Conservation (phyloP, 2,329 filamentous ascomycete species). For the Cryphonectria parasitica region DNA sequence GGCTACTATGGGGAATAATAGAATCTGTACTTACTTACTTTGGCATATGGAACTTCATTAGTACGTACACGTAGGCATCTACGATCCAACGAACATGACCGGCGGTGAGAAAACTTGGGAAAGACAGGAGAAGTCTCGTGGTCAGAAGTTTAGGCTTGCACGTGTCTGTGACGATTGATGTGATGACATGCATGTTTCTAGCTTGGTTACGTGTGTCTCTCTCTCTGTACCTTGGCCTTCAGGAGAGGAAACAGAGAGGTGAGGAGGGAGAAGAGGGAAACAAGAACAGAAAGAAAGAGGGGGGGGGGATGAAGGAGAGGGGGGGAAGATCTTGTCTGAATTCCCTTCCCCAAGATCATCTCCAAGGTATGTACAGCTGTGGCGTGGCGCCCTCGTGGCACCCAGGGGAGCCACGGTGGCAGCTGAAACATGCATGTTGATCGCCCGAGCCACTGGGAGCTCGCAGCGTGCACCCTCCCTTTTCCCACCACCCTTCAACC, state of each 20-base stretch:
- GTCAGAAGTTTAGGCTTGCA: neutral
- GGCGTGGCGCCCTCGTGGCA: constrained; percentile 14
- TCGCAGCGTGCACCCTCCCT: neutral
- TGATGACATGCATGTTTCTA: neutral
- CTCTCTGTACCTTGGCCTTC: neutral
- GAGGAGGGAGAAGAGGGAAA: too few relatives aligned
- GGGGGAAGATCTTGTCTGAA: neutral
- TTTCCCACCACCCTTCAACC: too few relatives aligned
- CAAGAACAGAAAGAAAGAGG: too few relatives aligned
- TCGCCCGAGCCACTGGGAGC: constrained; percentile 1
- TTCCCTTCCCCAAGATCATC: neutral
- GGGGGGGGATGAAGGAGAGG: too few relatives aligned
- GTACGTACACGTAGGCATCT: too few relatives aligned
- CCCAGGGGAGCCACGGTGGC: constrained; percentile 8
- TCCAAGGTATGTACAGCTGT: too few relatives aligned
- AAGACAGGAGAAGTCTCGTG: neutral
- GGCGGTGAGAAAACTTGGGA: neutral
- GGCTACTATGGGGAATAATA: too few relatives aligned
- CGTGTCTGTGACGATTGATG: neutral
- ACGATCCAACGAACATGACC: neutral
- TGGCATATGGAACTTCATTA: neutral
- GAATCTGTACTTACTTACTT: too few relatives aligned
- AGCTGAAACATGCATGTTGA: constrained; percentile 25
- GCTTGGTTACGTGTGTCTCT: neutral
- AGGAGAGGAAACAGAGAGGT: too few relatives aligned